Percentiles rank a stretch among this genome's conserved stretches.
Evolutionary conservation across 352 stramenopile species (phyloP).

Genomic region (Plasmopara halstedii): DNA sequence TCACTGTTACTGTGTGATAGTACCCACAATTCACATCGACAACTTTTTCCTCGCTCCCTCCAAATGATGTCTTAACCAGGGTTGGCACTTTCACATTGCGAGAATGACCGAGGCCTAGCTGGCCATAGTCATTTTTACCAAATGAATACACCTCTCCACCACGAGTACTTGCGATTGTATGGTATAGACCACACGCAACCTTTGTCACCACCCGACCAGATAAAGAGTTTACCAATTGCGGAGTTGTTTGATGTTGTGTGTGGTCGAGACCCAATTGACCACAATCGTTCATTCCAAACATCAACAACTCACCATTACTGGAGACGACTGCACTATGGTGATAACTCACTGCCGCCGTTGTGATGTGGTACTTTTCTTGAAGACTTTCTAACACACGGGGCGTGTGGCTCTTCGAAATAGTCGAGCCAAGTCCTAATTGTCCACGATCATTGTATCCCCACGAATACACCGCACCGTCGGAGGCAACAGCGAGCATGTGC

Average conservation of each 20-base stretch:
- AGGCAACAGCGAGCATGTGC: conserved; percentile 79
- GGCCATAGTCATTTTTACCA: conserved; percentile 84
- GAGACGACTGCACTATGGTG: conserved; percentile 81
- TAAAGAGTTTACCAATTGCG: conserved; percentile 66
- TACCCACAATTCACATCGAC: conserved; percentile 75
- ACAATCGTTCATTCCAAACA: conserved; percentile 86
- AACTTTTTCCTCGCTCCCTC: conserved; percentile 71
- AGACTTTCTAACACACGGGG: conserved; percentile 74
- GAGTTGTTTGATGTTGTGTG: conserved; percentile 79
- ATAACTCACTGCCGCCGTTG: conserved; percentile 73
- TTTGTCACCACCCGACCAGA: conserved; percentile 63
- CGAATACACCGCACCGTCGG: conserved; percentile 70
- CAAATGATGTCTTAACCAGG: conserved; percentile 52
- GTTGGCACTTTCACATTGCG: conserved; percentile 69
- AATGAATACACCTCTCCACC: conserved; percentile 77
- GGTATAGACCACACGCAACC: conserved; percentile 75
- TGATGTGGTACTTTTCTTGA: conserved; percentile 76
- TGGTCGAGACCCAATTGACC: conserved; percentile 77
- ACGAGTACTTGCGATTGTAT: conserved; percentile 58
- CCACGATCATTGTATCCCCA: conserved; percentile 86
- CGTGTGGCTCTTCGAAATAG: conserved; percentile 83
- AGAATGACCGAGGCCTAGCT: conserved; percentile 74
- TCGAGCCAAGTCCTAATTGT: conserved; percentile 74
- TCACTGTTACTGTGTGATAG: conserved; percentile 77
- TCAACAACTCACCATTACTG: conserved; percentile 67